These are phyloP conservation scores for Corynespora cassiicola DNA, from an alignment of 2,329 filamentous ascomycete species.

Conservation along the genomic window DNA sequence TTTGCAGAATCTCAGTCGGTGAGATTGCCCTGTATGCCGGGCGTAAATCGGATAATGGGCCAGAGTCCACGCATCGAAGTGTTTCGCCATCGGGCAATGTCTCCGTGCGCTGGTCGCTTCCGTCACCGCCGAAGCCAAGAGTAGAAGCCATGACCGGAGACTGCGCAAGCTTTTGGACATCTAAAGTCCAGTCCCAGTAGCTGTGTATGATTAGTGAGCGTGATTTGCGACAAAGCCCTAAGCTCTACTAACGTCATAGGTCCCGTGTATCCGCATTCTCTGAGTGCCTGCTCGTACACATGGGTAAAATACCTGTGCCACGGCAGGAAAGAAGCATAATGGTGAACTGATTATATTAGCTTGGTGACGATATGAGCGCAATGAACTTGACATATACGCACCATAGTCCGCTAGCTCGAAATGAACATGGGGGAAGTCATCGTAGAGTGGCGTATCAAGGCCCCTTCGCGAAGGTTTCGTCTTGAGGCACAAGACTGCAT, in stretches of 20 bases:
- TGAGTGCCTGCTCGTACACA: conserved; percentile 37
- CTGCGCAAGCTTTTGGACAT: conserved; percentile 27
- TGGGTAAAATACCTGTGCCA: conserved; percentile 47
- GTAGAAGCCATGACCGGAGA: conserved; percentile 26
- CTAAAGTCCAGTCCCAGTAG: conserved; percentile 48
- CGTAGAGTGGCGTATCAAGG: conserved; percentile 30
- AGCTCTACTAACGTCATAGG: conserved; percentile 7
- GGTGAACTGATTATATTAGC: too few relatives aligned
- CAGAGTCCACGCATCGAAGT: too few relatives aligned
- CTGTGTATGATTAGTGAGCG: conserved; percentile 8
- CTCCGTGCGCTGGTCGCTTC: too few relatives aligned
- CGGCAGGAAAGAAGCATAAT: conserved; percentile 37
- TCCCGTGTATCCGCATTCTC: conserved; percentile 31
- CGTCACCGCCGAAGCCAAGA: conserved; percentile 41
- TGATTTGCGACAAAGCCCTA: too few relatives aligned
- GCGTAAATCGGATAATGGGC: too few relatives aligned
- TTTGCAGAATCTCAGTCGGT: too few relatives aligned
- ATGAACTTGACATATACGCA: too few relatives aligned
- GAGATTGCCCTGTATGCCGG: too few relatives aligned
- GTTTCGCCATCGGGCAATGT: too few relatives aligned
- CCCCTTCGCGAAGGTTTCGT: conserved; percentile 30
- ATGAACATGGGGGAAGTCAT: conserved; percentile 47
- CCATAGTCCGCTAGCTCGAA: too few relatives aligned
- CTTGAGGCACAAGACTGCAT: conserved; percentile 37
- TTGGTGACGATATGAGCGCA: too few relatives aligned